Evolutionary conservation across 2,329 filamentous ascomycete genomes (phyloP).

Genomic region (Scleromitrula shiraiana): DNA sequence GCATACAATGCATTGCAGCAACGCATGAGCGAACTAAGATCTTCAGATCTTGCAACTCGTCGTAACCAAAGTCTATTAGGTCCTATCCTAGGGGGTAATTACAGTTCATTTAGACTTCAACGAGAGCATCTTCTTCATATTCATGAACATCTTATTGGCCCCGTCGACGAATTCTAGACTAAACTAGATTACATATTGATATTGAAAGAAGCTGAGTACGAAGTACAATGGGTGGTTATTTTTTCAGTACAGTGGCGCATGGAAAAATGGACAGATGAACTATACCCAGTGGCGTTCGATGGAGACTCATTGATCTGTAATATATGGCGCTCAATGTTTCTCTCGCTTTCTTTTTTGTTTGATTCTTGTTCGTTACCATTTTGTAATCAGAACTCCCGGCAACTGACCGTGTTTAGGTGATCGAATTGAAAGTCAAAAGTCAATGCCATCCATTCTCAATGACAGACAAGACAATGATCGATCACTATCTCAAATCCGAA

Average conservation of each 20-base stretch:
- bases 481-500: constrained; percentile 5
- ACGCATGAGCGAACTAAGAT: constrained; percentile 46
- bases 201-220: constrained; percentile 1
- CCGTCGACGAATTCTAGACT: constrained; percentile 9
- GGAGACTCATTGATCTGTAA: constrained; percentile 4
- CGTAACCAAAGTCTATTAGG: constrained; percentile 48
- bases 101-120: constrained; percentile 63
- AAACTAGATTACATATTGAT: background rate
- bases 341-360: background rate
- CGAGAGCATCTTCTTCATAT: constrained; percentile 41
- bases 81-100: constrained; percentile 69
- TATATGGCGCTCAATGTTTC: constrained; percentile 1
- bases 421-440: constrained; percentile 8
- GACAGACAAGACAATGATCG: constrained; percentile 6
- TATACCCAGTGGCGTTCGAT: constrained; percentile 8
- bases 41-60: constrained; percentile 21
- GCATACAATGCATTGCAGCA: constrained; percentile 51
- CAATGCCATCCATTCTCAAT: constrained; percentile 7
- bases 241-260: constrained; percentile 5
- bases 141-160: constrained; percentile 23
- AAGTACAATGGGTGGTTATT: background rate
- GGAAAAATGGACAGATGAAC: background rate
- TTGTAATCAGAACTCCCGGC: background rate
- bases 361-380: background rate
- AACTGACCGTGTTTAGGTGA: constrained; percentile 9